phyloP scores from a whole-genome alignment of 148 eudicot genomes.

The Simmondsia chinensis region DNA sequence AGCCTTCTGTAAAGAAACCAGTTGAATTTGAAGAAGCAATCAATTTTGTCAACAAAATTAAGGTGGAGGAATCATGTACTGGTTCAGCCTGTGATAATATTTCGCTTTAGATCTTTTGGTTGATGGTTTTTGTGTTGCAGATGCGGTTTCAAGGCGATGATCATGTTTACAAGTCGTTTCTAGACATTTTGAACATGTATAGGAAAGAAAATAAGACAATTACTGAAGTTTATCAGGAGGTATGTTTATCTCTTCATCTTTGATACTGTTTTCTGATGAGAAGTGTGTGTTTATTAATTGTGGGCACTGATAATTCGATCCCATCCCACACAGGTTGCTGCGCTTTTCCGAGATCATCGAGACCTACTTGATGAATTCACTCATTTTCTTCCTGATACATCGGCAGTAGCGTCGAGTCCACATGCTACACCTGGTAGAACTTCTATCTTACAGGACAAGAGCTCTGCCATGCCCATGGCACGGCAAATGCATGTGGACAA shows the following conservation, averaged over 20 bases:
- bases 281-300: too few relatives aligned
- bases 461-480: slow-evolving; percentile 17
- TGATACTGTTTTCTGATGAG: too few relatives aligned
- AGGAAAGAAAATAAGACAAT: slow-evolving; percentile 42
- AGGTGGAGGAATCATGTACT: slow-evolving; percentile 32
- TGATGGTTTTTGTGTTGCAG: slow-evolving; percentile 27
- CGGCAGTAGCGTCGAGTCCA: slow-evolving; percentile 23
- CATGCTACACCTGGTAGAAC: slow-evolving; percentile 19
- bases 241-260: slow-evolving; percentile 11
- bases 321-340: slow-evolving; percentile 32
- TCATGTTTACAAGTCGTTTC: slow-evolving; percentile 54
- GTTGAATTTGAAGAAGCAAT: slow-evolving; percentile 65
- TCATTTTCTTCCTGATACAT: slow-evolving; percentile 43
- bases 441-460: slow-evolving; percentile 17
- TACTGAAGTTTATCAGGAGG: slow-evolving; percentile 57
- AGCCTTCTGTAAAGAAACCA: slow-evolving; percentile 42
- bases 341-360: slow-evolving; percentile 39
- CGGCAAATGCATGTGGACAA: slow-evolving; percentile 29
- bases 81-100: too few relatives aligned
- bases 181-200: slow-evolving; percentile 51
- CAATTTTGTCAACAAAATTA: slow-evolving; percentile 65
- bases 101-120: slow-evolving; percentile 1
- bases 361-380: slow-evolving; percentile 53
- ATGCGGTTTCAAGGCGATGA: slow-evolving; percentile 53
- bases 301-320: not conserved